Evolutionary conservation across 2,329 filamentous ascomycete genomes (phyloP).

Genomic region (Arthrocladium fulminans): DNA sequence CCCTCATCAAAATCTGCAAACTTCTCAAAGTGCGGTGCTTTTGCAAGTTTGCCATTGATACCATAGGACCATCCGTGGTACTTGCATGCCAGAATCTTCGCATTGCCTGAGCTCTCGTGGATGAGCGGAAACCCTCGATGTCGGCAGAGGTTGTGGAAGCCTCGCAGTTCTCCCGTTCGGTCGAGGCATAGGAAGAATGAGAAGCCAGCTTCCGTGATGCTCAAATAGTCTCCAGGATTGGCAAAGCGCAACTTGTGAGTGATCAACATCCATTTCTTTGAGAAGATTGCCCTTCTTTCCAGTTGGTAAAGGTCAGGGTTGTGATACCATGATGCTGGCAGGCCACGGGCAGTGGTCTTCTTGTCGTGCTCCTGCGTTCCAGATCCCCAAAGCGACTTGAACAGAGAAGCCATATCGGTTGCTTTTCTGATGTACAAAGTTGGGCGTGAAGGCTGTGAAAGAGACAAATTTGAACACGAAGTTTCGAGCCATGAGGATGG

Average conservation of each 20-base stretch:
- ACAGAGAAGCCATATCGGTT: no score
- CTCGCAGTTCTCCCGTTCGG: constrained; percentile 46
- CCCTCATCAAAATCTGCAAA: constrained; percentile 49
- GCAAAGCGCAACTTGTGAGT: constrained; percentile 37
- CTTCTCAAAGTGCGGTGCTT: constrained; percentile 51
- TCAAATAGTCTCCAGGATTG: constrained; percentile 39
- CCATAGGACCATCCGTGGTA: constrained; percentile 58
- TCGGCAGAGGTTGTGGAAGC: constrained; percentile 56
- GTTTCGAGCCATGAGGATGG: no score
- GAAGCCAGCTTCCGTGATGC: constrained; percentile 37
- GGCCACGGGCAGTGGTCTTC: constrained; percentile 25
- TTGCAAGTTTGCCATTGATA: constrained; percentile 48
- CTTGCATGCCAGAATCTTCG: constrained; percentile 46
- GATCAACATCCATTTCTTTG: constrained; percentile 36
- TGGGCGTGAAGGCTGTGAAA: no score
- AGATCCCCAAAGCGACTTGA: no score
- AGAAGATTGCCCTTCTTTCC: constrained; percentile 42
- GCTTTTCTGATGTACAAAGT: no score
- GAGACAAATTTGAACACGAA: no score
- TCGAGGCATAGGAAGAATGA: constrained; percentile 47
- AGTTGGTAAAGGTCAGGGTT: constrained; percentile 38
- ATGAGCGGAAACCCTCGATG: constrained; percentile 52
- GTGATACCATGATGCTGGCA: constrained; percentile 45
- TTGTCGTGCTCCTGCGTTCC: no score
- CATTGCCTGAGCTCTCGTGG: constrained; percentile 20